Conservation (phyloP, 139 green algal genomes). For the Marvania coccoides region DNA sequence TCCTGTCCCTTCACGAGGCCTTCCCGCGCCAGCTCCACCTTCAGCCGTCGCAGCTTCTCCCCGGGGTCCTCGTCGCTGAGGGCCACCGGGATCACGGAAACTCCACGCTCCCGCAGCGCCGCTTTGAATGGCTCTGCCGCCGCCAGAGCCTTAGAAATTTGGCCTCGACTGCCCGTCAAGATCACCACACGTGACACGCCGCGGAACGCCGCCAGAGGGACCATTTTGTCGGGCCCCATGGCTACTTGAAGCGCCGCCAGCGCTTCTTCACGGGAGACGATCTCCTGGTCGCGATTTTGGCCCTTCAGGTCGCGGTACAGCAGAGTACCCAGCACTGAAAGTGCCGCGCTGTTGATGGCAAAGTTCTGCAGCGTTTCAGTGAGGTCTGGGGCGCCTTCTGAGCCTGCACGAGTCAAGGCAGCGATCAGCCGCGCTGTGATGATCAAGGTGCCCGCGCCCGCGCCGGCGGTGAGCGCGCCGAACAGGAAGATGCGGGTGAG, state of each 20-base stretch:
- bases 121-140: constrained; percentile 38
- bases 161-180: constrained; percentile 53
- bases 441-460: constrained; percentile 73
- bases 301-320: constrained; percentile 57
- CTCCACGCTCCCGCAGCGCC: constrained; percentile 61
- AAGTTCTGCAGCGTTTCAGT: constrained; percentile 73
- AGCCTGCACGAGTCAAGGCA: constrained; percentile 45
- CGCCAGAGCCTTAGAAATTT: constrained; percentile 46
- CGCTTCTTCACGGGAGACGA: constrained; percentile 69
- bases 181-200: constrained; percentile 69
- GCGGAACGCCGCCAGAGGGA: constrained; percentile 72
- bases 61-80: constrained; percentile 40
- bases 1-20: background rate
- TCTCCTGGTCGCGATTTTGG: constrained; percentile 32
- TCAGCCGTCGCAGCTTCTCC: constrained; percentile 51
- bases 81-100: constrained; percentile 45
- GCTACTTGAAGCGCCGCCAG: constrained; percentile 71
- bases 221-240: constrained; percentile 28
- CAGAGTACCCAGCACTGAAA: constrained; percentile 60
- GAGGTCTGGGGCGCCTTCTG: constrained; percentile 60
- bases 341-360: constrained; percentile 61
- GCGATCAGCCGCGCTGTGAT: constrained; percentile 48
- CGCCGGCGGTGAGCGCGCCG: constrained; percentile 56
- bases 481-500: constrained; percentile 69
- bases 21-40: constrained; percentile 43